Percentiles rank a stretch among this genome's conserved stretches.
phyloP scores from a whole-genome alignment of 805 yeast genomes.

The Maudiozyma barnettii region DNA sequence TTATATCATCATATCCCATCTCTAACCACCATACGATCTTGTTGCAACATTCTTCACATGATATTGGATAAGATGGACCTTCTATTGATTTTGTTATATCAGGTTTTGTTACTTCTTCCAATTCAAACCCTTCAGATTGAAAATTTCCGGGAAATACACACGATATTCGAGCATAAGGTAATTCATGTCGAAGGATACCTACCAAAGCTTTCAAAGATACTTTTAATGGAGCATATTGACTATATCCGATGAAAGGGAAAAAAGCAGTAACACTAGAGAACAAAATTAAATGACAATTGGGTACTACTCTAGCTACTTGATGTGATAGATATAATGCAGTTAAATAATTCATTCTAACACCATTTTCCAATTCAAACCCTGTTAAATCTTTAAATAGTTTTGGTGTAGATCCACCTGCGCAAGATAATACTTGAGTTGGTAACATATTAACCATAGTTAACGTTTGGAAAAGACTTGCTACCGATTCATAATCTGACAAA shows the following conservation, averaged over 20 bases:
- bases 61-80: constrained; percentile 68
- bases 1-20: constrained; percentile 60
- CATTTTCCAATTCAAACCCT: constrained; percentile 46
- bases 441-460: constrained; percentile 22
- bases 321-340: constrained; percentile 69
- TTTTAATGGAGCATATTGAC: constrained; percentile 83
- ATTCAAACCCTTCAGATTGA: constrained; percentile 73
- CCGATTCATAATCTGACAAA: constrained; percentile 44
- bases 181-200: constrained; percentile 76
- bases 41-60: constrained; percentile 57
- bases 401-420: constrained; percentile 84
- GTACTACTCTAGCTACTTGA: constrained; percentile 36
- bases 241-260: constrained; percentile 85
- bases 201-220: constrained; percentile 72
- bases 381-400: constrained; percentile 65
- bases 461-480: constrained; percentile 28
- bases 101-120: constrained; percentile 81
- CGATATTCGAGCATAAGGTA: constrained; percentile 58
- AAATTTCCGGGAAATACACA: constrained; percentile 86
- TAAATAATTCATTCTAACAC: constrained; percentile 60
- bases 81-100: constrained; percentile 72
- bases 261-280: constrained; percentile 74
- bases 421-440: constrained; percentile 72
- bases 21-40: constrained; percentile 46
- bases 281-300: constrained; percentile 45